Percentiles rank a stretch among this genome's conserved stretches.
Evolutionary conservation across 2,329 filamentous ascomycete species (phyloP).

Genomic region (Fusarium verrucosum): DNA sequence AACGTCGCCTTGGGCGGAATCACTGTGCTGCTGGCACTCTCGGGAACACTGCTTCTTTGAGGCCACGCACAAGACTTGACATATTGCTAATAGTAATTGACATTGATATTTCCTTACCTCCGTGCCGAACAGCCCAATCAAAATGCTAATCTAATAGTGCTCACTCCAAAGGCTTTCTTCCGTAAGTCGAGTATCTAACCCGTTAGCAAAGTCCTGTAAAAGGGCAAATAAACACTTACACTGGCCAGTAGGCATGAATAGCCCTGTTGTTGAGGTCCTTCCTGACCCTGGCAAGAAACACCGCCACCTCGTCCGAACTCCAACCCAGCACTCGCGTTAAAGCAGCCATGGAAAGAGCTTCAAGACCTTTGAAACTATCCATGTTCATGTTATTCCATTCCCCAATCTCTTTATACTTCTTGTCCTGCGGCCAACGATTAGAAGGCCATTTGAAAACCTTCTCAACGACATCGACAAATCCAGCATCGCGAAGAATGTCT

Average conservation of each 20-base stretch:
- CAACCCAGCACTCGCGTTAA: constrained; percentile 21
- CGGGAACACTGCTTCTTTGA: neutral
- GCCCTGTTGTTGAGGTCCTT: constrained; percentile 23
- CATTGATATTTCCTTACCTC: too few relatives aligned
- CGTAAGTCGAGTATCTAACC: constrained; percentile 24
- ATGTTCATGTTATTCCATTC: constrained; percentile 29
- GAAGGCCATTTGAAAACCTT: constrained; percentile 35
- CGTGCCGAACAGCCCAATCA: too few relatives aligned
- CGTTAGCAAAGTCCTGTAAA: neutral
- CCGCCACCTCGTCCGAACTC: constrained; percentile 14
- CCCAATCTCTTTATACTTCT: constrained; percentile 30
- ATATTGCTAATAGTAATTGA: too few relatives aligned
- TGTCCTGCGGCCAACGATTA: constrained; percentile 25
- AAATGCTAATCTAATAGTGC: too few relatives aligned
- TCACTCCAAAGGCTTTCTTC: neutral
- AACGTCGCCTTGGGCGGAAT: neutral
- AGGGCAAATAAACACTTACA: constrained; percentile 2
- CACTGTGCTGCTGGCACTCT: neutral
- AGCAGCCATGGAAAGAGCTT: constrained; percentile 24
- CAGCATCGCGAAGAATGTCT: constrained; percentile 7
- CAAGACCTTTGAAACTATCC: constrained; percentile 18
- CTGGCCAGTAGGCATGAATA: constrained; percentile 35
- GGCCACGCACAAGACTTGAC: too few relatives aligned
- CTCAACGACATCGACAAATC: constrained; percentile 28
- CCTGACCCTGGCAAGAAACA: constrained; percentile 21